These are phyloP conservation scores for Phlebiopsis flavidoalba DNA, from an alignment of 768 basidiomycete species.

Conservation along the genomic window DNA sequence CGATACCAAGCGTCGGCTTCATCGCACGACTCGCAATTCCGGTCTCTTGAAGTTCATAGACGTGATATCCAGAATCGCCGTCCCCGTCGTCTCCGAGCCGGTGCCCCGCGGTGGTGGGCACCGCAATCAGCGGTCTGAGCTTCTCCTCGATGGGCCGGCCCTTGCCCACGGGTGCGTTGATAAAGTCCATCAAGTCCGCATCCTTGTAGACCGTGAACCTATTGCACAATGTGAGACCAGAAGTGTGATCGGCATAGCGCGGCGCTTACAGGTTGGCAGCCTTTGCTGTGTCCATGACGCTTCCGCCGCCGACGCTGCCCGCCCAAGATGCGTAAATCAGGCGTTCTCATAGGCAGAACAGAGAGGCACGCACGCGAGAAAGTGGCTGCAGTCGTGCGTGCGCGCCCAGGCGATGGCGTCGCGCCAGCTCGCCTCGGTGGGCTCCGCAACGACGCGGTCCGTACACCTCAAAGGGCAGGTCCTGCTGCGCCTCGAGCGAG, in stretches of 20 bases:
- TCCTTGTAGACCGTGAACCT: slow-evolving; percentile 92
- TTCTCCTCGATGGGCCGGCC: slow-evolving; percentile 75
- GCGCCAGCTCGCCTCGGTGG: slow-evolving; percentile 87
- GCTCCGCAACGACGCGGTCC: slow-evolving; percentile 82
- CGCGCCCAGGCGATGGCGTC: slow-evolving; percentile 88
- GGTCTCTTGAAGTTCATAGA: slow-evolving; percentile 92
- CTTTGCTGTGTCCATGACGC: slow-evolving; percentile 94
- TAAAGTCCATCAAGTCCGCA: slow-evolving; percentile 90
- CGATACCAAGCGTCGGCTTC: slow-evolving; percentile 78
- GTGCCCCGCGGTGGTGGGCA: slow-evolving; percentile 82
- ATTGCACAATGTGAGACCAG: neutral
- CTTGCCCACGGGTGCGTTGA: slow-evolving; percentile 94
- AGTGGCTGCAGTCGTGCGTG: slow-evolving; percentile 86
- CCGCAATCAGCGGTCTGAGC: slow-evolving; percentile 82
- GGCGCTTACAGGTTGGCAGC: slow-evolving; percentile 76
- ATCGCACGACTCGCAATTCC: slow-evolving; percentile 91
- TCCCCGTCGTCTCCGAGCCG: slow-evolving; percentile 92
- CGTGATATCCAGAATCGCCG: slow-evolving; percentile 91
- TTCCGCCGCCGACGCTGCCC: slow-evolving; percentile 84
- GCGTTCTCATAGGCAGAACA: neutral
- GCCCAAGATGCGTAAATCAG: neutral
- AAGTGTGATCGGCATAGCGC: neutral
- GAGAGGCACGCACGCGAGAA: slow-evolving; percentile 67
- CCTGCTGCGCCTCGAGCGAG: slow-evolving; percentile 71
- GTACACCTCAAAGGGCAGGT: slow-evolving; percentile 77